A percentile compares a stretch with the other conserved stretches of the same genome.
phyloP scores from a whole-genome alignment of 768 basidiomycete genomes.

The Leccinum boreale region DNA sequence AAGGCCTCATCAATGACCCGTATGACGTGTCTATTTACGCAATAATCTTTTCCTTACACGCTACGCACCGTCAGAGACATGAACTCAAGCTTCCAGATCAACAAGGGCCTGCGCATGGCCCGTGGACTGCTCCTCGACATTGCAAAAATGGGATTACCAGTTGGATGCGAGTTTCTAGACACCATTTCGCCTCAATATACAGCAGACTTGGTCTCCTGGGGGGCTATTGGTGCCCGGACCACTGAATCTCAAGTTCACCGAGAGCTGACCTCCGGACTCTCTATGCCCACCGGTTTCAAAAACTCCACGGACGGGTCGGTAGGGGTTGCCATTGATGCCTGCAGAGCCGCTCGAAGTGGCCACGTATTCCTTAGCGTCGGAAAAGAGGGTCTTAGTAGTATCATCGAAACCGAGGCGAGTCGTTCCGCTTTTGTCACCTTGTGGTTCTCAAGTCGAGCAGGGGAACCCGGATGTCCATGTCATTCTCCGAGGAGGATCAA shows the following conservation, averaged over 20 bases:
- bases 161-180: slow-evolving; percentile 95
- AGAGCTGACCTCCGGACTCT: slow-evolving; percentile 82
- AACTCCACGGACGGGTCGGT: slow-evolving; percentile 95
- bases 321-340: slow-evolving; percentile 91
- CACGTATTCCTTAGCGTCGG: slow-evolving; percentile 98
- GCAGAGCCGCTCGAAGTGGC: slow-evolving; percentile 83
- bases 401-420: slow-evolving; percentile 87
- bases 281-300: slow-evolving; percentile 98
- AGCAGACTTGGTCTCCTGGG: slow-evolving; percentile 92
- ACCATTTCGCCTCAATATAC: slow-evolving; percentile 83
- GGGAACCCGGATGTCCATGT: slow-evolving; percentile 92
- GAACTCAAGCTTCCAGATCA: slow-evolving; percentile 92
- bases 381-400: slow-evolving; percentile 92
- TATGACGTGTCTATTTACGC: slow-evolving; percentile 6
- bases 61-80: slow-evolving; percentile 46
- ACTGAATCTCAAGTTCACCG: slow-evolving; percentile 94
- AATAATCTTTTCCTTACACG: not conserved
- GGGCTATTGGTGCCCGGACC: slow-evolving; percentile 91
- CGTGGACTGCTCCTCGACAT: slow-evolving; percentile 85
- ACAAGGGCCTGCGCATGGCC: slow-evolving; percentile 89
- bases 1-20: slow-evolving; percentile 97
- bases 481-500: slow-evolving; percentile 87
- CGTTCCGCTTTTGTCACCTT: not conserved
- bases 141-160: slow-evolving; percentile 85
- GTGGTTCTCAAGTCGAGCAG: slow-evolving; percentile 36